A percentile compares a stretch with the other conserved stretches of the same genome.
Evolutionary conservation across 176 grass and related monocot species (phyloP).

Genomic region (Triticum urartu): DNA sequence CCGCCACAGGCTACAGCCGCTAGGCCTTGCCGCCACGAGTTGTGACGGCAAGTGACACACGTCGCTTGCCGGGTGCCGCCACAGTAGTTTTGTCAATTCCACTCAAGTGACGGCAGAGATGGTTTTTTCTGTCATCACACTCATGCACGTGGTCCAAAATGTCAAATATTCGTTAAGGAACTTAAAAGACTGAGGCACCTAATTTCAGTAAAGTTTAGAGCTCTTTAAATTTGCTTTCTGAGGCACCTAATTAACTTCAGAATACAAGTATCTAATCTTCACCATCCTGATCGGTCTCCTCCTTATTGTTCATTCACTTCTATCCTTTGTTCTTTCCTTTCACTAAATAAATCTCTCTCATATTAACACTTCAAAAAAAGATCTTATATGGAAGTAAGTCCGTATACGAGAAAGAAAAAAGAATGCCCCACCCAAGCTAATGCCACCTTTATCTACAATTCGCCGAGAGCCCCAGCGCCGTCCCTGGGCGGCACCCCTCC

Average conservation of each 20-base stretch:
- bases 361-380: conserved; percentile 56
- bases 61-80: too few relatives aligned
- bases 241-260: conserved; percentile 23
- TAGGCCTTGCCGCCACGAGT: too few relatives aligned
- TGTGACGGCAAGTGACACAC: too few relatives aligned
- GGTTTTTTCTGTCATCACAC: too few relatives aligned
- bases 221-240: conserved; percentile 12
- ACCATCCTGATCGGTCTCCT: not conserved
- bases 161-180: too few relatives aligned
- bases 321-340: conserved; percentile 25
- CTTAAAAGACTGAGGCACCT: too few relatives aligned
- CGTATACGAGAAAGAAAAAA: conserved; percentile 59
- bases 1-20: too few relatives aligned
- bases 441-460: conserved; percentile 42
- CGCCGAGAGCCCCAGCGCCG: not conserved
- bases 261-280: conserved; percentile 36
- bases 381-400: conserved; percentile 28
- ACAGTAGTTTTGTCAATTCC: too few relatives aligned
- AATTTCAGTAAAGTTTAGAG: conserved; percentile 24
- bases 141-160: too few relatives aligned
- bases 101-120: too few relatives aligned
- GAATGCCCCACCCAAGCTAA: conserved; percentile 29
- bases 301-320: conserved; percentile 24
- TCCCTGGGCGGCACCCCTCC: not conserved
- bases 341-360: conserved; percentile 43